Evolutionary conservation across 768 basidiomycete species (phyloP), one percentile per base, ranked within the genome.

Genomic region (Coprinopsis strossmayeri): DNA sequence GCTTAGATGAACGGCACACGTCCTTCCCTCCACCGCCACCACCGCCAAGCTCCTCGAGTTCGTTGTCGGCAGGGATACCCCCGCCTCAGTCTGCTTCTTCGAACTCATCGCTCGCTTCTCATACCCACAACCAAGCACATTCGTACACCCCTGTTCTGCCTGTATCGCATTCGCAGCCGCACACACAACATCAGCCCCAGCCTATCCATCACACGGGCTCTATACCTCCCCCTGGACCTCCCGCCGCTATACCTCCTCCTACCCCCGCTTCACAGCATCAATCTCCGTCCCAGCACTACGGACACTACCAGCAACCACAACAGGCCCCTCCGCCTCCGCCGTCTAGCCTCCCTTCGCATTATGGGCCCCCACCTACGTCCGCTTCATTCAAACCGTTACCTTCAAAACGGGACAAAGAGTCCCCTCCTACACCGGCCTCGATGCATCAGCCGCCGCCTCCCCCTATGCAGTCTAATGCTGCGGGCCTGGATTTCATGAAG

Each of bases 401-500:
- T 9, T 17, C 24, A 27, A 35, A 23, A 34, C 12, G 25, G 49
- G 49, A 45, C 17, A 51, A 41, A 27, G 50, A 30, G 17, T 46
- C 50, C 4, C 50, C 50, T 38, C 27, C 28, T 15, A 20, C 35
- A 27, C 50, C 47, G 26, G 48, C 37, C 23, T 25, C 43, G 25
- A 45, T 50, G 43, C n/a, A n/a, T n/a, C n/a, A n/a, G n/a, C n/a
- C n/a, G n/a, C n/a, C n/a, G n/a, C 53, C 20, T 51, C 49, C 41
- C 21, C 45, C 21, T 18, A 48, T 38, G 24, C 53, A 25, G 40
- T 44, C 13, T 37, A 49, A 35, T 35, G 41, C 51, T 7, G 28
- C 52, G 12, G 57, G 51, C 26, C 46, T 66, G 21, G 63, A 67
- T 57, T 67, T 64, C 48, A 24, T 55, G 26, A 65, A 62, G 58